phyloP scores from a whole-genome alignment of 1,139 yeast species.

The Candida tropicalis region DNA sequence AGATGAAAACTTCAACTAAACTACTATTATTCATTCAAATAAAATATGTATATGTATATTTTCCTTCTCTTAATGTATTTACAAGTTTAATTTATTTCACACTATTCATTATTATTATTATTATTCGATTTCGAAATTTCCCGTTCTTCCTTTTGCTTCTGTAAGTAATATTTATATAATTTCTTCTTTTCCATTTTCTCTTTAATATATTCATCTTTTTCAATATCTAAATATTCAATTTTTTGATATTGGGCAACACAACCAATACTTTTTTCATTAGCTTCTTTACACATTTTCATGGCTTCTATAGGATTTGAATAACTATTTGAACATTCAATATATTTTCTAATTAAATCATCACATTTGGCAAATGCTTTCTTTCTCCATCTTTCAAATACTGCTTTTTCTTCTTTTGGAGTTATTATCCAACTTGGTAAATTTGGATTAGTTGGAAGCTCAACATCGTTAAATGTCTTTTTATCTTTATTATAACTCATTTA shows the following conservation, averaged over 20 bases:
- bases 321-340: conserved; percentile 43
- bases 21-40: too few species aligned
- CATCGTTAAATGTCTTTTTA: conserved; percentile 41
- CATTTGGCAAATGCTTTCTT: conserved; percentile 72
- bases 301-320: conserved; percentile 55
- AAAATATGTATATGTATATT: background rate
- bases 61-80: background rate
- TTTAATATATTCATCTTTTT: conserved; percentile 64
- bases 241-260: conserved; percentile 75
- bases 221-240: conserved; percentile 67
- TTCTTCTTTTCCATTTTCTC: conserved; percentile 50
- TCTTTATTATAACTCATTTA: conserved; percentile 18
- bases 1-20: conserved; percentile 35
- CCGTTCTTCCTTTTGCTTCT: conserved; percentile 8
- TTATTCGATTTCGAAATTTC: background rate
- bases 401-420: conserved; percentile 84
- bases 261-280: conserved; percentile 33
- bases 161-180: conserved; percentile 16
- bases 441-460: conserved; percentile 47
- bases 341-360: conserved; percentile 61
- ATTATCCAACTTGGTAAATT: conserved; percentile 80
- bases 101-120: background rate
- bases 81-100: background rate
- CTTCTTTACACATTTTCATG: conserved; percentile 53
- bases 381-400: conserved; percentile 78